Conservation (phyloP, 2,329 filamentous ascomycete species). For the Gaeumannomyces sp. region DNA sequence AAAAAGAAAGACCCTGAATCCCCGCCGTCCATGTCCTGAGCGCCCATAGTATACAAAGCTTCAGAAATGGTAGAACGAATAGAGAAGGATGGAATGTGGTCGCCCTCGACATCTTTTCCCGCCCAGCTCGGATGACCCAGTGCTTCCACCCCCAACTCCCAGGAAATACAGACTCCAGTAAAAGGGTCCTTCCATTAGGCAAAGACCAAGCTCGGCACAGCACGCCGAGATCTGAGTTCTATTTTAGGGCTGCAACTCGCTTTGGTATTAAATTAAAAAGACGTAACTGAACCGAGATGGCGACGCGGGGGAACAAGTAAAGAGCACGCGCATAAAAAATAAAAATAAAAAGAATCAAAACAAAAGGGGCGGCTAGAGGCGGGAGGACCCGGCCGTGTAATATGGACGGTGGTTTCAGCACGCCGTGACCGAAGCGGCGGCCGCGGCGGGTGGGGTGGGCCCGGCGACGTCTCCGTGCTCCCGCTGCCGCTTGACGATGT, state of each 20-base stretch:
- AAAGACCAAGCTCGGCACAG: neutral
- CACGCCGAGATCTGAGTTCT: neutral
- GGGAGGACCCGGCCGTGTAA: neutral
- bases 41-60: neutral
- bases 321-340: neutral
- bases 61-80: neutral
- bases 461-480: slow-evolving; percentile 28
- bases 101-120: neutral
- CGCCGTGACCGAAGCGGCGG: neutral
- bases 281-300: neutral
- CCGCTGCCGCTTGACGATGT: slow-evolving; percentile 65
- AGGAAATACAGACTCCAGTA: neutral
- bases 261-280: neutral
- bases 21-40: neutral
- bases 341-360: neutral
- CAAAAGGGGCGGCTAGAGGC: neutral
- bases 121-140: neutral
- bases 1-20: neutral
- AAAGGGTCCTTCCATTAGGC: neutral
- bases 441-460: no score
- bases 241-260: neutral
- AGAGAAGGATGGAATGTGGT: neutral
- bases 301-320: neutral
- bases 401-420: neutral
- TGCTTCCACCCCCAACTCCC: neutral